Conservation (phyloP, 148 eudicot species). For the Pharnaceum exiguum region DNA sequence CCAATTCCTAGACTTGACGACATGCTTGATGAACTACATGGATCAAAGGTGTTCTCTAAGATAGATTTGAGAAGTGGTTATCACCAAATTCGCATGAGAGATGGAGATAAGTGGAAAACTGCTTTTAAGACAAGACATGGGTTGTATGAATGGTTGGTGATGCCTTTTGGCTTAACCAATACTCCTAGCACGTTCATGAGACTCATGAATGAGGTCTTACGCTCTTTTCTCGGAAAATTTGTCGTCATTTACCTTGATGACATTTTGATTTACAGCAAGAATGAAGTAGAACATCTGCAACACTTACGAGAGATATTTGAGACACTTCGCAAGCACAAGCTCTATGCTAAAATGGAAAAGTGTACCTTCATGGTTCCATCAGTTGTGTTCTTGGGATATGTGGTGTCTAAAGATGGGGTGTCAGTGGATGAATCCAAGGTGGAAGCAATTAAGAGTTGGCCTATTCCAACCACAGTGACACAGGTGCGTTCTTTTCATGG, state of each 20-base stretch:
- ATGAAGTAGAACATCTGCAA: neutral
- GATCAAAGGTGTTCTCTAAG: neutral
- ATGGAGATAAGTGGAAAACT: constrained; percentile 11
- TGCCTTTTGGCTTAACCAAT: constrained; percentile 2
- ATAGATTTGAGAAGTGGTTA: constrained; percentile 8
- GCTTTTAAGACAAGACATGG: constrained; percentile 6
- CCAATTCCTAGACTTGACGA: constrained; percentile 11
- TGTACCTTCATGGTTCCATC: neutral
- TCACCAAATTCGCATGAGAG: neutral
- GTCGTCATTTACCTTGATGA: neutral
- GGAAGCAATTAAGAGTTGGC: too few species aligned
- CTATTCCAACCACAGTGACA: neutral
- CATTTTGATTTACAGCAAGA: neutral
- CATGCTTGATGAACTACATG: constrained; percentile 8
- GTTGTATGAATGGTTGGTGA: constrained; percentile 2
- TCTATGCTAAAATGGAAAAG: too few species aligned
- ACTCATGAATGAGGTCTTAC: constrained; percentile 3
- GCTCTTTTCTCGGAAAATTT: neutral
- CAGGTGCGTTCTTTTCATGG: constrained; percentile 13
- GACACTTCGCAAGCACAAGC: neutral
- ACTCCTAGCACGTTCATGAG: constrained; percentile 8
- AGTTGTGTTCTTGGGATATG: neutral
- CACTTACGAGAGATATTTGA: neutral
- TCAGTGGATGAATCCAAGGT: neutral
- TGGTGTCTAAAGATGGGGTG: neutral